Evolutionary conservation across 2,329 filamentous ascomycete genomes (phyloP).

Genomic region (Colletotrichum sp.): DNA sequence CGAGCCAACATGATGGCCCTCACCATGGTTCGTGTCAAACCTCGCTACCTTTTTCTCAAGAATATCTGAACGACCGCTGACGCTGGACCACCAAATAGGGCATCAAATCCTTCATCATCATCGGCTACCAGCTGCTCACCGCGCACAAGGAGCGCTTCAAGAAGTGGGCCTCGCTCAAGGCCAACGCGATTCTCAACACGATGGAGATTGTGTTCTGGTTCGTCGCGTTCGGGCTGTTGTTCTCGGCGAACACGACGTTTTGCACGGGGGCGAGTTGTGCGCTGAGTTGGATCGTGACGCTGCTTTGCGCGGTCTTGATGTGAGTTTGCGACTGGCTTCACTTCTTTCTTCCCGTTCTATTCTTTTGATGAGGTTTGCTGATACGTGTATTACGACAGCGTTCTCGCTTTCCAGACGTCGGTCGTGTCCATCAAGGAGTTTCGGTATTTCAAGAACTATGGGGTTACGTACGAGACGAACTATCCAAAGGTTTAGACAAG

Average conservation of each 20-base stretch:
- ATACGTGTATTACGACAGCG: background rate
- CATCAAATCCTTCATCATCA: constrained; percentile 43
- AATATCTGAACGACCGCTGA: background rate
- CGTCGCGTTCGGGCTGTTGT: constrained; percentile 5
- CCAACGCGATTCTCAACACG: constrained; percentile 42
- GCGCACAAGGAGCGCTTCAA: constrained; percentile 35
- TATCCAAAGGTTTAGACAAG: background rate
- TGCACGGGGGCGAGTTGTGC: constrained; percentile 17
- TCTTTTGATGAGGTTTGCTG: background rate
- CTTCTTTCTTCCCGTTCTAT: background rate
- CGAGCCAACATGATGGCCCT: constrained; percentile 18
- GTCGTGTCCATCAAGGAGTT: constrained; percentile 6
- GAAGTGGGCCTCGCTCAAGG: constrained; percentile 43
- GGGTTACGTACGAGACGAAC: background rate
- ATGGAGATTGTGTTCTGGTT: constrained; percentile 47
- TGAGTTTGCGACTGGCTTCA: background rate
- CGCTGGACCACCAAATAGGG: constrained; percentile 16
- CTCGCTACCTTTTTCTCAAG: background rate
- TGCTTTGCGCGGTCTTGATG: constrained; percentile 5
- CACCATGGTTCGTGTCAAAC: background rate
- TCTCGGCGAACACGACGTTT: background rate
- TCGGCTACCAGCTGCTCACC: constrained; percentile 43
- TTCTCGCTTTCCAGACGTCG: constrained; percentile 8
- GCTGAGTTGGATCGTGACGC: constrained; percentile 10
- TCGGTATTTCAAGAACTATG: constrained; percentile 1